Conservation (phyloP, 1,139 yeast genomes). For the Yamadazyma sp. region DNA sequence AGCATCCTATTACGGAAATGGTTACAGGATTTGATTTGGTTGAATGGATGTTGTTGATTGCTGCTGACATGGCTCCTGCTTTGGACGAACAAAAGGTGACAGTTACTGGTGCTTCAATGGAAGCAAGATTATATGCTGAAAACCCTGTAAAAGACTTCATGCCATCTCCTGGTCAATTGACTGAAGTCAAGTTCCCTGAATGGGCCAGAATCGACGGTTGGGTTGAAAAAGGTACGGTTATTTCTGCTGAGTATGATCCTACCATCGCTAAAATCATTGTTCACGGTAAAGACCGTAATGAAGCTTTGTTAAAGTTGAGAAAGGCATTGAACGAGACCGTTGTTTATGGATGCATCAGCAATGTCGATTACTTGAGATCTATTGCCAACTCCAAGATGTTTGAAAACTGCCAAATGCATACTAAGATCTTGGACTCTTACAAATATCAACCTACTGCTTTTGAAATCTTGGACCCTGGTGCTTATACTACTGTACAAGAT, state of each 20-base stretch:
- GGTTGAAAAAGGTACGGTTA: conserved; percentile 86
- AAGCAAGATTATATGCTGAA: conserved; percentile 94
- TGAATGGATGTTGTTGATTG: conserved; percentile 93
- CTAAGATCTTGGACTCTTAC: conserved; percentile 83
- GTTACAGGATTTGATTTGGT: conserved; percentile 93
- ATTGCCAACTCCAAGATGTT: conserved; percentile 85
- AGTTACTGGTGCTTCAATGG: conserved; percentile 89
- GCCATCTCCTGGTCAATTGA: conserved; percentile 94
- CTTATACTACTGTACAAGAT: conserved; percentile 93
- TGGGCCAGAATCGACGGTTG: conserved; percentile 95
- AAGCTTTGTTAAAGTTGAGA: conserved; percentile 74
- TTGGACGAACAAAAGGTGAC: conserved; percentile 52
- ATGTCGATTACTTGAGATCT: conserved; percentile 83
- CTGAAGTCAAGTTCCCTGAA: conserved; percentile 78
- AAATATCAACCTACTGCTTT: conserved; percentile 79
- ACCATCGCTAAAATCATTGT: conserved; percentile 95
- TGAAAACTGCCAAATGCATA: conserved; percentile 76
- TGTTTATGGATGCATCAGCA: conserved; percentile 85
- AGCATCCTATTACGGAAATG: conserved; percentile 95
- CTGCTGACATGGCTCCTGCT: conserved; percentile 86
- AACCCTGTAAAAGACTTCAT: conserved; percentile 92
- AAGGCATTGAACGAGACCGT: conserved; percentile 84
- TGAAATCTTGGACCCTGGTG: conserved; percentile 85
- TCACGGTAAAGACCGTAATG: conserved; percentile 83
- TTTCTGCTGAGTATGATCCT: conserved; percentile 95